Evolutionary conservation across 495 filamentous ascomycete genomes (phyloP), one percentile per base, ranked within the genome.

Genomic region (Articulospora tetracladia): DNA sequence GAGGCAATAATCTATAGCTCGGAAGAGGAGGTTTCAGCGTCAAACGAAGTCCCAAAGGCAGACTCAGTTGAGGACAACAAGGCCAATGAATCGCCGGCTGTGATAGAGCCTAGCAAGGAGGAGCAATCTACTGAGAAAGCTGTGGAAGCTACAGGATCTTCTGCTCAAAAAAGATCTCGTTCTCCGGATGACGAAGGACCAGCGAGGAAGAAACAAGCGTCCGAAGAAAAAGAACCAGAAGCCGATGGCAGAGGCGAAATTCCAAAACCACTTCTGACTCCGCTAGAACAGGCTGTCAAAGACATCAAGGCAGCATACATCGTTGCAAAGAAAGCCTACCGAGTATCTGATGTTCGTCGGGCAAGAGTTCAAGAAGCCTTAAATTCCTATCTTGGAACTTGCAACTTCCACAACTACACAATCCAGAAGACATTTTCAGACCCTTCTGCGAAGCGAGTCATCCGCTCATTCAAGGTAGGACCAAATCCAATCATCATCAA

Each of bases 331-430:
- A 82, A 85, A 23, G 78, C 84, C 3, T 98, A 97, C 68, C 89
- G 93, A 53, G 88, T 92, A 56, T 86, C 88, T 2, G 74, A 83
- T 0, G 73, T 77, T 20, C 90, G 94, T 41, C 72, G 93, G 48
- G 77, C 79, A 8, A 83, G 86, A 59, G 79, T 98, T 13, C 89
- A 92, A 68, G 78, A 83, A 47, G 82, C 83, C 0, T 80, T 98
- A 8, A 70, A 80, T 49, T 74, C 76, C 22, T 98, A 92, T 70
- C 69, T 85, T 17, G 94, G 94, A 57, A 96, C 94, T 3, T 77
- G 77, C 60, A 97, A 93, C 70, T 98, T 85, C 77, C 91, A 96
- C 79, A 98, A 98, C 76, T 97, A 93, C 79, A 98, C 94, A 4
- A 83, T 98, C 63, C 86, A 92, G 62, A 98, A 98, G 74, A 74